Conservation (phyloP, 148 eudicot genomes). For the Dysphania ambrosioides region DNA sequence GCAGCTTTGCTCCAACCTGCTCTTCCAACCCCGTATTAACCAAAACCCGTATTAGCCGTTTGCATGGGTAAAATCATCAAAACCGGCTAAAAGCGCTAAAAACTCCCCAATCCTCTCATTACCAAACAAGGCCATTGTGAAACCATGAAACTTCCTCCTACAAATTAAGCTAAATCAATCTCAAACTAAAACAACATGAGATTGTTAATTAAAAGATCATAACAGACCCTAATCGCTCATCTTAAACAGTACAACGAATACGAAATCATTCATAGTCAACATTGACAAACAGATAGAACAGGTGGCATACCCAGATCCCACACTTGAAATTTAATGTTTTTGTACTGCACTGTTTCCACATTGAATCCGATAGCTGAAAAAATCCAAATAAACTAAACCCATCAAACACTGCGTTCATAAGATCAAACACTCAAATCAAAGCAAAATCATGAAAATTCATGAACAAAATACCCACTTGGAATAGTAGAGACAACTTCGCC, state of each 20-base stretch:
- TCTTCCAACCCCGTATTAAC: no score
- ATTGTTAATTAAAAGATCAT: background rate
- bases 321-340: slow-evolving; percentile 95
- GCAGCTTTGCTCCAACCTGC: no score
- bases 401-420: no score
- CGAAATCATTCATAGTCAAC: slow-evolving; percentile 5
- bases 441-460: slow-evolving; percentile 10
- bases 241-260: background rate
- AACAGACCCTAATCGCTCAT: background rate
- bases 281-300: slow-evolving; percentile 5
- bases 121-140: no score
- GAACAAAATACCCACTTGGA: slow-evolving; percentile 66
- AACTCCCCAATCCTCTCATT: no score
- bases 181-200: background rate
- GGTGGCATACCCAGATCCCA: slow-evolving; percentile 86
- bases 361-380: slow-evolving; percentile 93
- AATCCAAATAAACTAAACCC: slow-evolving; percentile 4
- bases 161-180: background rate
- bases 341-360: slow-evolving; percentile 94
- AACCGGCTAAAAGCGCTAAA: no score
- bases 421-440: background rate
- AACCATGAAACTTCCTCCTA: slow-evolving; percentile 1
- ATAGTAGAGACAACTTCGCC: slow-evolving; percentile 99
- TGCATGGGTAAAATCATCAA: no score
- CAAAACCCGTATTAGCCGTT: no score